Evolutionary conservation across 179 eudicot genomes (phyloP), one percentile per base, ranked within the genome.

Genomic region (Spinacia oleracea): DNA sequence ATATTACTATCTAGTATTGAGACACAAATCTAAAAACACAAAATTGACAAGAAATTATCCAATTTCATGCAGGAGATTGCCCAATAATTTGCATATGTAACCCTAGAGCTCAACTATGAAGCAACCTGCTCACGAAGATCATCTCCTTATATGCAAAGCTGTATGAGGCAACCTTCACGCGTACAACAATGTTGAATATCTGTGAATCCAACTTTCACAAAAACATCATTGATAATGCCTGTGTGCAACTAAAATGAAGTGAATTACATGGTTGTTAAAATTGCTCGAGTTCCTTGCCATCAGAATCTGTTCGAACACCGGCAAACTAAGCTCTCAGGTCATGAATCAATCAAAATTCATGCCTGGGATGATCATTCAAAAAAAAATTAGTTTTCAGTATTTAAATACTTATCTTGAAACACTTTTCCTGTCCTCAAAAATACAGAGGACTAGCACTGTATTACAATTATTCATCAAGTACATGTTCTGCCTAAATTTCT

Each of bases 31-130:
- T 25, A 48, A 3, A 12, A 48, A 38, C 3, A 14, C 14, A 12
- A 14, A 48, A 48, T 9, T 48, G 20, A 48, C 98, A 0, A 98
- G 99, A 79, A 32, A 93, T 76, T 11, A 91, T 82, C 78, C 93
- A n/a, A n/a, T n/a, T 88, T 98, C 98, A 96, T 71, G 97, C 87
- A 14, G 97, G 97, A 63, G 93, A n/a, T n/a, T 83, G 20, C 99
- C 96, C 0, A 86, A 71, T 67, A 81, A 68, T 81, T 96, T 10
- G 97, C 98, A 74, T 84, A 86, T 55, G 48, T 53, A 64, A 89
- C 86, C 53, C 86, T 82, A 14, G 69, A 66, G 71, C 79, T 86
- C 60, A 96, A 75, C 82, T 96, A 98, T 4, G 74, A 74, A 5
- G 88, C 94, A 67, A 93, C 91, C 46, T 90, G 82, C 62, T 78